Base-by-base conservation (phyloP, 306 rosid genomes). In the Sophora flavescens region DNA sequence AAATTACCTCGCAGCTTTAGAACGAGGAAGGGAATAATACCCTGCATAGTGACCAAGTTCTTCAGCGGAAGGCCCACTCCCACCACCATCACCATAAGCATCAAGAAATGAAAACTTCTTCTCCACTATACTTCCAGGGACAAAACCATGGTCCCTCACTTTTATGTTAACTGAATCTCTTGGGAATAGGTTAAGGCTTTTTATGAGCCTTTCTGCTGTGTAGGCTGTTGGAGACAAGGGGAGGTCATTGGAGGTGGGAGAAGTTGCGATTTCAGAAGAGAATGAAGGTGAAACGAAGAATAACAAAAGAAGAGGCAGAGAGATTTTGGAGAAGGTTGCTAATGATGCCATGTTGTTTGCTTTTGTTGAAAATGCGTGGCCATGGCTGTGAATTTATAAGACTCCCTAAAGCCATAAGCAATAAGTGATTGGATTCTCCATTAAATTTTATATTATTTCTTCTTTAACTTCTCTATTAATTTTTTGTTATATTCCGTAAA, bases 1-100 rank as follows among this genome's bases (percentile, higher is more conserved):
- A 22, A 22, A 22, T 17, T 81, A 93, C 98, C 96, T 94, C 76
- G 98, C 96, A 5, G 91, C 85, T 36, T 79, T 81, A 50, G 96
- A 86, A 67, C 67, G 84, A 39, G 91, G 92, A 80, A 94, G 96
- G 1, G 69, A 61, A 72, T 92, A 92, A 75, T 91, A 94, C 1
- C 96, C 97, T 12, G 98, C 96, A 82, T 91, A 96, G 83, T 92
- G 98, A 68, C 95, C 98, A 54, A 94, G 90, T 1, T 92, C 89
- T 75, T 78, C n/a, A 61, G 81, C 69, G 8, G 95, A 82, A 75
- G 95, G 88, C 1, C 75, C 22, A 1, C 22, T 22, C 0, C 22
- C 22, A 22, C 22, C 22, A 22, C 22, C 22, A 22, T 22, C 22
- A n/a, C 17, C 86, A 35, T 79, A 59, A 53, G 61, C 67, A 48